Conservation (phyloP, 2,329 filamentous ascomycete species). For the Pseudogymnoascus pannorum region DNA sequence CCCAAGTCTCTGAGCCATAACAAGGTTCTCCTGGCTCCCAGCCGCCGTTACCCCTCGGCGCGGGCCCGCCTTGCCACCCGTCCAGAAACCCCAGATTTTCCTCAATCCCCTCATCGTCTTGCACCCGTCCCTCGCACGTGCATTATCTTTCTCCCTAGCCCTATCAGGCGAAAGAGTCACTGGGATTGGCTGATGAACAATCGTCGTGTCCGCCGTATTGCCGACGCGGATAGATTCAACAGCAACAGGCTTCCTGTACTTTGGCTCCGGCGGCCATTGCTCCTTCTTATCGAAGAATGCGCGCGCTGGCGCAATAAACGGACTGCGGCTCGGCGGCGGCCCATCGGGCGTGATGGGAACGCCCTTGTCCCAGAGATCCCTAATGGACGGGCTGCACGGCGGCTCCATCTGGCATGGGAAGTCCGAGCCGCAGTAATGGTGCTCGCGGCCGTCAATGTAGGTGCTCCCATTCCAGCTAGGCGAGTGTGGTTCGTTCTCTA, state of each 20-base stretch:
- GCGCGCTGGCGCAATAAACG: not conserved
- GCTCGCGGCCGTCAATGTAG: not conserved
- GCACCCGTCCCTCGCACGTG: not conserved
- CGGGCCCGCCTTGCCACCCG: not conserved
- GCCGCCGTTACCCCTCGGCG: not conserved
- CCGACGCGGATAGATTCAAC: not conserved
- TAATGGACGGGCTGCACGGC: not conserved
- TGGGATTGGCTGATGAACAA: not conserved
- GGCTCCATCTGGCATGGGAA: conserved; percentile 1
- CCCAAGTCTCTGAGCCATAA: not conserved
- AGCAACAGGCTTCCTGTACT: not conserved
- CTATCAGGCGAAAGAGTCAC: not conserved
- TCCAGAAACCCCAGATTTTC: not conserved
- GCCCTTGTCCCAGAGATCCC: not conserved
- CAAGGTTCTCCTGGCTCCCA: not conserved
- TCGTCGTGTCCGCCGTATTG: not conserved
- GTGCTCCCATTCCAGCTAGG: not conserved
- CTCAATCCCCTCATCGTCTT: not conserved
- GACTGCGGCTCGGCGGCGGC: not conserved
- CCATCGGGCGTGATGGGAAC: not conserved
- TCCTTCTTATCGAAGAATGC: not conserved
- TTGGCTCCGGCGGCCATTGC: not conserved
- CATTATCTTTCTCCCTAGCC: not conserved
- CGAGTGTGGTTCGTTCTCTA: conserved; percentile 3
- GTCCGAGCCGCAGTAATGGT: not conserved